A percentile compares a stretch with the other conserved stretches of the same genome.
Conservation (phyloP, 2,329 filamentous ascomycete genomes). For the Paraphoma sp. region DNA sequence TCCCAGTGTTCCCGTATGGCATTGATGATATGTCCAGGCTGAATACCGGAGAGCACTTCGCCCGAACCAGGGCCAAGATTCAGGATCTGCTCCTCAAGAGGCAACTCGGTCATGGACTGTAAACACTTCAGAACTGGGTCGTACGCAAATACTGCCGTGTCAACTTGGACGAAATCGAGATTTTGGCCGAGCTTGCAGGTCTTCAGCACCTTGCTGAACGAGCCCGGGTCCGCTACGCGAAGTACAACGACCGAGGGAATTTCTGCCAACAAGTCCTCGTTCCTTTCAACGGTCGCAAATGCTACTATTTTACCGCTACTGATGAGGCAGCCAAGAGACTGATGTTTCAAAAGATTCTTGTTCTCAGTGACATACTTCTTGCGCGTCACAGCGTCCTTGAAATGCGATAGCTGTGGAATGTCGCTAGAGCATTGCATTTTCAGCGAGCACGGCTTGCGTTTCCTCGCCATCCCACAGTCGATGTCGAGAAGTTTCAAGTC, state of each 20-base stretch:
- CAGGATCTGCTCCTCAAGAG: conserved; percentile 63
- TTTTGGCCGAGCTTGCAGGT: conserved; percentile 27
- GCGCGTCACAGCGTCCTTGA: conserved; percentile 40
- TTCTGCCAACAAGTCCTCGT: conserved; percentile 54
- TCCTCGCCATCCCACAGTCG: conserved; percentile 42
- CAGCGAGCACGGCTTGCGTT: conserved; percentile 45
- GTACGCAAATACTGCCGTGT: conserved; percentile 72
- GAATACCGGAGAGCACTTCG: conserved; percentile 30
- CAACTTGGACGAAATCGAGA: conserved; percentile 64
- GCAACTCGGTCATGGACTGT: conserved; percentile 62
- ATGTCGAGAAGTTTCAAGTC: conserved; percentile 50
- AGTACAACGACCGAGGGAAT: conserved; percentile 58
- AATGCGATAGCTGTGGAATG: conserved; percentile 52
- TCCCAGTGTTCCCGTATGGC: conserved; percentile 22
- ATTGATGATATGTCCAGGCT: conserved; percentile 31
- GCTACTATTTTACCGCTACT: conserved; percentile 59
- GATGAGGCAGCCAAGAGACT: conserved; percentile 68
- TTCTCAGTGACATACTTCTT: conserved; percentile 55
- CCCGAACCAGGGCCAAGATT: conserved; percentile 19
- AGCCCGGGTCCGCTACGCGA: conserved; percentile 57
- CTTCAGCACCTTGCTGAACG: conserved; percentile 57
- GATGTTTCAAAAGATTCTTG: conserved; percentile 62
- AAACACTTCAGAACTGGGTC: conserved; percentile 70
- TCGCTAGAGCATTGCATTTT: conserved; percentile 52
- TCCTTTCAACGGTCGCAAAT: conserved; percentile 65